Evolutionary conservation across 148 eudicot species (phyloP).

Genomic region (Rhododendron simsii): DNA sequence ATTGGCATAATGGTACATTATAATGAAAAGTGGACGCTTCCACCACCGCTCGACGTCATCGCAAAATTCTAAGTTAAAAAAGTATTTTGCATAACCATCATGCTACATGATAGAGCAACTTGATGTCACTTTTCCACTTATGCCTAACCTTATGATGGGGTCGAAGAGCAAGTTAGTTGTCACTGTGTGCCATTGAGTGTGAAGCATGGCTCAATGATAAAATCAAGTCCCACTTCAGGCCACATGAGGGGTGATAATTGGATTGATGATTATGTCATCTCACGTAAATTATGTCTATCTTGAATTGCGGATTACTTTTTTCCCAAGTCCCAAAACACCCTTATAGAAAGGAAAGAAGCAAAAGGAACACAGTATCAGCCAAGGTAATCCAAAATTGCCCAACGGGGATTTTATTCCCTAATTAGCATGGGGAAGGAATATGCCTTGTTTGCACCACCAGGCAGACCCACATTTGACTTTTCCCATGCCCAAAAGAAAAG

Average conservation of each 20-base stretch:
- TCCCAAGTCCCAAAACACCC: neutral
- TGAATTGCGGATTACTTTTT: no score
- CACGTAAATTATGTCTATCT: neutral
- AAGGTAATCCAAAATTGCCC: neutral
- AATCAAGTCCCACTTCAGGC: neutral
- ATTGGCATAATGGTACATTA: neutral
- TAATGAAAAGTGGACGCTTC: neutral
- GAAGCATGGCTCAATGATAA: neutral
- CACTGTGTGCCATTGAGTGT: neutral
- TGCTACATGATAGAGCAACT: neutral
- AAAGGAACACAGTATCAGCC: neutral
- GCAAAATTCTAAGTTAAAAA: neutral
- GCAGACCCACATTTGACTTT: neutral
- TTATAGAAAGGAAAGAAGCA: neutral
- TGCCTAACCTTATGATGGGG: neutral
- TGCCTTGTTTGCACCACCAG: neutral
- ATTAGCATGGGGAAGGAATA: neutral
- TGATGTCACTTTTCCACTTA: neutral
- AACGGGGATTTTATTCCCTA: neutral
- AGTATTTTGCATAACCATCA: neutral
- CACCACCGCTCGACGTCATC: neutral
- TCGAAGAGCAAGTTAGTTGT: neutral
- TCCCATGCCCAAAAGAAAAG: neutral
- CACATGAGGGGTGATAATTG: neutral
- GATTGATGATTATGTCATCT: neutral